Evolutionary conservation across 2,329 filamentous ascomycete species (phyloP), one percentile per base, ranked within the genome.

Genomic region (Colletotrichum horii): DNA sequence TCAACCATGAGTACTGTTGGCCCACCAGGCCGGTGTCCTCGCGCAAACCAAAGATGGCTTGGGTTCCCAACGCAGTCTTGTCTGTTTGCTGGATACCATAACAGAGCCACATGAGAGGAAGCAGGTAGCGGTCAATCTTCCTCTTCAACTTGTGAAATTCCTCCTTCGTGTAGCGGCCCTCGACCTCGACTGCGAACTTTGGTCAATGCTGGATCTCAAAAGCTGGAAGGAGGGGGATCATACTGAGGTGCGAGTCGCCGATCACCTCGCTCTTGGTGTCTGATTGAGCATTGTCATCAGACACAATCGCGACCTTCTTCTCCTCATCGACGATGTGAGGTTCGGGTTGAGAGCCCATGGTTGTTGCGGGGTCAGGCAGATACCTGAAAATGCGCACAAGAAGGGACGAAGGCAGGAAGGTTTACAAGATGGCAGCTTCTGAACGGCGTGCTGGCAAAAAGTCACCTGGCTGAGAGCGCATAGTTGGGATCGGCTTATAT

Each of bases 61-160:
- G 84, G 0, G 80, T 83, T 24, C 84, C 81, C 19, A 86, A 80
- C 0, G 84, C 83, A 3, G 85, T 88, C 78, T 88, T 88, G 79
- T 88, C 87, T 1, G 83, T 84, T 77, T 88, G 87, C 76, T 89
- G 88, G 65, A 88, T 86, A 43, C 87, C 87, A 74, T 88, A 88
- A 77, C 86, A 88, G 9, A 85, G 79, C 83, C 85, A 89, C 86
- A 89, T 88, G 56, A 88, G 78, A 2, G 87, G 87, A 1, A 88
- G 82, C 19, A 89, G 80, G 73, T 85, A 87, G n/a, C 81, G 81
- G 76, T 88, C 87, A 22, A 86, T 83, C 76, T 88, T 88, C 34
- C 80, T 79, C 77, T 83, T 84, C 15, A 86, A 78, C 58, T 80
- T 83, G 67, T 81, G 83, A 74, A 85, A 87, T 71, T 86, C 77